Evolutionary conservation across 768 basidiomycete genomes (phyloP), one percentile per base, ranked within the genome.

Genomic region (Inosperma sp.): DNA sequence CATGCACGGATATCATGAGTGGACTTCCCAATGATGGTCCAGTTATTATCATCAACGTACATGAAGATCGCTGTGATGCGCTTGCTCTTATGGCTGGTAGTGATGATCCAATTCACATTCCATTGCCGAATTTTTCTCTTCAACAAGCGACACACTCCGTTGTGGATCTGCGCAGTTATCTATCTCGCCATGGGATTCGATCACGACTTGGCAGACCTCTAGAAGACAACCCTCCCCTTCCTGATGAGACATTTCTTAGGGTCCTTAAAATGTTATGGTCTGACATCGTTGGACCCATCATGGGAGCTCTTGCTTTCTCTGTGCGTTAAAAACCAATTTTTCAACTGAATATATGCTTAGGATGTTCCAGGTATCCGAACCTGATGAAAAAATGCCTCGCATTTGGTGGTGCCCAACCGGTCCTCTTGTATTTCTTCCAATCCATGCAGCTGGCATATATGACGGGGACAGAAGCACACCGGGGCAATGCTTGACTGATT

Each of bases 291-390:
- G 21, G 49, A 21, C 53, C 53, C 10, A 54, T 54, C 5, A 36
- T 54, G 13, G 23, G 37, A 37, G 34, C 37, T 7, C 34, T 51
- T n/a, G 33, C 22, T 6, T 40, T 51, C 26, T 36, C 23, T 5
- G 53, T 54, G 16, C 23, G 49, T 37, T 9, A n/a, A 56, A 57
- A 57, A 58, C 65, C 67, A 69, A 65, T 52, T 57, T 59, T 8
- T 67, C 65, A 2, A 55, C 55, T 10, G 51, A 68, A 0, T 37
- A 60, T 25, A 60, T 62, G 44, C 57, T 70, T 21, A 65, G 66
- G 0, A 49, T 67, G 21, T 67, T 67, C 55, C 67, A 67, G 3
- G 66, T 66, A 8, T 65, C 66, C 14, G 49, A 55, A 7, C 64
- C 60, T 30, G 34, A 43, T 27, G 22, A 21, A 39, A 22, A 30